These are phyloP conservation scores for Pistacia integerrima DNA, from an alignment of 345 rosid species.

Conservation along the genomic window DNA sequence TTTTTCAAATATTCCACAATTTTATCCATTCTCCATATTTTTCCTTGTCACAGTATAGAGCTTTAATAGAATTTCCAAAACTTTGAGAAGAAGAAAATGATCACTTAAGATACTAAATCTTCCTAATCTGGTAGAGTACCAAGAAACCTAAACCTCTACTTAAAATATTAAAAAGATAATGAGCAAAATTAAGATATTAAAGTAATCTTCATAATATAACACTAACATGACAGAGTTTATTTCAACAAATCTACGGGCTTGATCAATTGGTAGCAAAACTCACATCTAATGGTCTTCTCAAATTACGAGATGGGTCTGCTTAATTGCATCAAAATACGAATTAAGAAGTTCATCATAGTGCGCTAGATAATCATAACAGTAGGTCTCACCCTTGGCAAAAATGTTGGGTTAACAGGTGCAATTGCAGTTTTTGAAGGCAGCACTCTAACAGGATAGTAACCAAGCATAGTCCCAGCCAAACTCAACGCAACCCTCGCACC, in stretches of 20 bases:
- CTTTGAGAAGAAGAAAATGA: not conserved
- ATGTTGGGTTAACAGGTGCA: slow-evolving; percentile 99
- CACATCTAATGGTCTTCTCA: not conserved
- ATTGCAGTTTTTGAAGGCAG: slow-evolving; percentile 99
- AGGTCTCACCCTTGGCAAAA: slow-evolving; percentile 81
- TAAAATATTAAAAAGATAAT: not conserved
- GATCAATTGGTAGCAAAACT: not conserved
- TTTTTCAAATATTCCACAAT: not conserved
- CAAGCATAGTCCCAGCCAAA: slow-evolving; percentile 89
- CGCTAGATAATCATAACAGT: not conserved
- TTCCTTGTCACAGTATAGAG: not conserved
- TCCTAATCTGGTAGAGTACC: not conserved
- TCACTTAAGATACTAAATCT: not conserved
- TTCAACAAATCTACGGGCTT: not conserved
- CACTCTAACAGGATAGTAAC: slow-evolving; percentile 89
- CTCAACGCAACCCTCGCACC: slow-evolving; percentile 86
- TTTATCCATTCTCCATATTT: not conserved
- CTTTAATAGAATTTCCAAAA: not conserved
- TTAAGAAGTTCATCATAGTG: not conserved
- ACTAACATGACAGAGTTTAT: not conserved
- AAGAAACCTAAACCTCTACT: not conserved
- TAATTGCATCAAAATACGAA: not conserved
- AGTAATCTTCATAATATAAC: not conserved
- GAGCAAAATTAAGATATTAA: not conserved
- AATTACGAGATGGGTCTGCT: not conserved